phyloP scores from a whole-genome alignment of 2,329 filamentous ascomycete genomes.

The Tolypocladium ophioglossoides region DNA sequence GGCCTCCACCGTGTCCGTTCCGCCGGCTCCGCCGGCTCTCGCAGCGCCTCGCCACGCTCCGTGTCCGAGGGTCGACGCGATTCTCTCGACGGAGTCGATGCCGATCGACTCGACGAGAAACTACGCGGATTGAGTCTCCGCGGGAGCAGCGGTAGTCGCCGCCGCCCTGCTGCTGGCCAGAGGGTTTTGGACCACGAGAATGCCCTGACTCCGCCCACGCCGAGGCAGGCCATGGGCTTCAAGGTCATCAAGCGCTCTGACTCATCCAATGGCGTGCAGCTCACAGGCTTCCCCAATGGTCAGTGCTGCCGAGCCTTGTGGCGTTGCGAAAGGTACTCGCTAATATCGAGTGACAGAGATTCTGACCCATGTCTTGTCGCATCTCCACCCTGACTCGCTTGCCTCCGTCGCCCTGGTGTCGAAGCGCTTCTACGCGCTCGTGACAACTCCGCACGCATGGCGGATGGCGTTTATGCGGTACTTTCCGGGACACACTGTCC shows the following conservation, averaged over 20 bases:
- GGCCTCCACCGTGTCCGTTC: constrained; percentile 21
- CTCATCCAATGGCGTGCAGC: constrained; percentile 28
- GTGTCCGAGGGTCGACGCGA: constrained; percentile 15
- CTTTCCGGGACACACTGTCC: constrained; percentile 61
- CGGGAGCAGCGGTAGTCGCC: constrained; percentile 15
- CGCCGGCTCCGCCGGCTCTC: constrained; percentile 13
- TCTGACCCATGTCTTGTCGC: constrained; percentile 80
- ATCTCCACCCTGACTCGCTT: constrained; percentile 77
- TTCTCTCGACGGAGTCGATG: constrained; percentile 24
- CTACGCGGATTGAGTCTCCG: constrained; percentile 40
- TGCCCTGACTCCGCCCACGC: constrained; percentile 36
- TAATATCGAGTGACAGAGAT: constrained; percentile 52
- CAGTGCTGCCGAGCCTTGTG: constrained; percentile 14
- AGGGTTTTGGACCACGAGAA: constrained; percentile 52
- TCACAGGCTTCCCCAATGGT: constrained; percentile 73
- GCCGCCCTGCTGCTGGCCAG: constrained; percentile 32
- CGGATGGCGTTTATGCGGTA: constrained; percentile 83
- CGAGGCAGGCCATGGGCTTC: constrained; percentile 41
- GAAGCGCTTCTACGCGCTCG: constrained; percentile 72
- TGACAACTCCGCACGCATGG: constrained; percentile 91
- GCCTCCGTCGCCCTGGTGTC: constrained; percentile 77
- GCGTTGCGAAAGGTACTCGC: neutral
- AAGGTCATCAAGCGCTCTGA: constrained; percentile 41
- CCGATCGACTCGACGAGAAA: constrained; percentile 35
- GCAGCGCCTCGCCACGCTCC: constrained; percentile 26